Conservation (phyloP, 2,329 filamentous ascomycete species). For the Cercospora zeina region DNA sequence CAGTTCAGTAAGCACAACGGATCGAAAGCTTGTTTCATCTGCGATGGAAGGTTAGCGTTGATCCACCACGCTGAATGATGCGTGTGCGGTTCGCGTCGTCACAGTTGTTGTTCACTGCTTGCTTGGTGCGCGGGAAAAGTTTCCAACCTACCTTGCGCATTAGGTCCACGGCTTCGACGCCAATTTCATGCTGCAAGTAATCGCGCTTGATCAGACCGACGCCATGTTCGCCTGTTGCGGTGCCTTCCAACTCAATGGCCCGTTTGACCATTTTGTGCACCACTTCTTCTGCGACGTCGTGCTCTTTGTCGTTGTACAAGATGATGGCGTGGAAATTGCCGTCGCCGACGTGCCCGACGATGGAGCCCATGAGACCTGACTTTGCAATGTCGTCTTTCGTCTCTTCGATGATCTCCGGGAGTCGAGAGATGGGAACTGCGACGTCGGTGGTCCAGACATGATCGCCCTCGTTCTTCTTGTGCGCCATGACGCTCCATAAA, state of each 20-base stretch:
- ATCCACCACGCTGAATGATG: background rate
- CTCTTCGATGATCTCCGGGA: conserved; percentile 74
- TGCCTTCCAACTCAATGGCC: conserved; percentile 76
- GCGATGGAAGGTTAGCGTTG: conserved; percentile 11
- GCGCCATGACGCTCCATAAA: conserved; percentile 70
- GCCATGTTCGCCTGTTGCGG: conserved; percentile 82
- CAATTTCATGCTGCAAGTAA: conserved; percentile 76
- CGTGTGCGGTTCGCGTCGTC: background rate
- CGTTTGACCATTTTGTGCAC: conserved; percentile 84
- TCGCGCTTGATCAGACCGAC: conserved; percentile 83
- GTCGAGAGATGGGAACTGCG: conserved; percentile 69
- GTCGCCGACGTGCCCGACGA: conserved; percentile 73
- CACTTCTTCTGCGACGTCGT: conserved; percentile 65
- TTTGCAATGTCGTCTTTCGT: conserved; percentile 67
- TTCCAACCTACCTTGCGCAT: conserved; percentile 70
- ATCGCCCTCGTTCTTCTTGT: conserved; percentile 59
- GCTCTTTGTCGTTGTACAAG: conserved; percentile 66
- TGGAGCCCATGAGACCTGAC: conserved; percentile 63
- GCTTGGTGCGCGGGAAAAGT: too few species aligned
- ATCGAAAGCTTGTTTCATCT: conserved; percentile 80
- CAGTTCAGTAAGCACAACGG: conserved; percentile 67
- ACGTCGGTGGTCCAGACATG: conserved; percentile 80
- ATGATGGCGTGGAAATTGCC: conserved; percentile 72
- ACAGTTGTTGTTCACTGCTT: background rate
- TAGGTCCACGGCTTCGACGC: conserved; percentile 70